Evolutionary conservation across 192 early-diverging fungal genomes (phyloP).

Genomic region (Obelidium mucronatum): DNA sequence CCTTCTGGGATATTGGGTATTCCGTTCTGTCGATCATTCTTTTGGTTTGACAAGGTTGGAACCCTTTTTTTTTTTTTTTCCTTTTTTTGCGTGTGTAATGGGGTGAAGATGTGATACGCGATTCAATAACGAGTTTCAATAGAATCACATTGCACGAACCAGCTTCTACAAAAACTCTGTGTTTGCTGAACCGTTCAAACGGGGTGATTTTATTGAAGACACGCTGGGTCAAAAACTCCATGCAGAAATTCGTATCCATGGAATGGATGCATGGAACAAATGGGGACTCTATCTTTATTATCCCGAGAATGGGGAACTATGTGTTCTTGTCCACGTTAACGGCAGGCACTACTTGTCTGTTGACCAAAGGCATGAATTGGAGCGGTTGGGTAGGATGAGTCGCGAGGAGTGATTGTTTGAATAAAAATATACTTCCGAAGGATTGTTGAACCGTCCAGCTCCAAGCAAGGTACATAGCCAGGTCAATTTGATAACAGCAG

Average conservation of each 20-base stretch:
- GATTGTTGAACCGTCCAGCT: no score
- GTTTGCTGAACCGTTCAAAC: constrained; percentile 39
- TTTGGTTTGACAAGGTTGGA: constrained; percentile 51
- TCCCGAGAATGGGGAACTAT: neutral
- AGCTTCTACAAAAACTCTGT: constrained; percentile 35
- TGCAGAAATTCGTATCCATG: constrained; percentile 21
- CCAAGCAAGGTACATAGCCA: no score
- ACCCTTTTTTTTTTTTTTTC: neutral
- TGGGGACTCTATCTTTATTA: constrained; percentile 42
- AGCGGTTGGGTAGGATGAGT: neutral
- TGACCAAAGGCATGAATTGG: neutral
- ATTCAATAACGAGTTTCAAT: no score
- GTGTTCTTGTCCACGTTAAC: neutral
- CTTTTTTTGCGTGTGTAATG: no score
- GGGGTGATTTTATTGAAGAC: constrained; percentile 56
- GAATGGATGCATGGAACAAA: constrained; percentile 22
- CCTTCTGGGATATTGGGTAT: neutral
- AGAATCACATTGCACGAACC: constrained; percentile 37
- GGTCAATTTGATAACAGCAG: no score
- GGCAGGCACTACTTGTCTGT: neutral
- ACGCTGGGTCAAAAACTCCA: constrained; percentile 41
- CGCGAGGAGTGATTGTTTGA: no score
- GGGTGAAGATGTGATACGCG: no score
- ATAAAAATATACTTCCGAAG: no score
- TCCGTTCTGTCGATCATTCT: constrained; percentile 41